Evolutionary conservation across 495 filamentous ascomycete species (phyloP), one percentile per base, ranked within the genome.

Genomic region (Tuber brumale): DNA sequence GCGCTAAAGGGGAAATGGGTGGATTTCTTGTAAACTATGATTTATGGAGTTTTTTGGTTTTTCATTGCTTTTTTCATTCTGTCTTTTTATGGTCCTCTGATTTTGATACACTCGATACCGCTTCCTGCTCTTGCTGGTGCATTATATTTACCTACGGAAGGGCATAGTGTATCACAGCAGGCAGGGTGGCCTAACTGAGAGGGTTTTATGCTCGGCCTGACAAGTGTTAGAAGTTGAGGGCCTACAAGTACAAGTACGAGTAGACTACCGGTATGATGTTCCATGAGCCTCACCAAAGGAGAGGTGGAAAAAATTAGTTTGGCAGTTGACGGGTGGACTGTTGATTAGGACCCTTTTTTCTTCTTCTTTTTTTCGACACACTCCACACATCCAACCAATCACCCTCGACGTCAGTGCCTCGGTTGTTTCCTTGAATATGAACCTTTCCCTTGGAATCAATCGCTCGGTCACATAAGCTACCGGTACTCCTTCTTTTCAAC

Each of bases 11-110:
- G 27, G 27, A 18, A 35, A 66, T 35, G 27, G 57, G 12, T 18
- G 31, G 19, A 35, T 66, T 66, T 66, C 1, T 31, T 66, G 57
- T 66, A 14, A 66, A 35, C 57, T 66, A 66, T 66, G 57, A 66
- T 66, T 31, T 66, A 66, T 66, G 57, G 57, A 66, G 57, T 66
- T 66, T 66, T 66, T 66, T 35, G 12, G n/a, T 66, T 66, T 66
- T 66, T 66, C 27, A 1, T 66, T 66, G 18, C 4, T 3, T 66
- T 23, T 48, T 8, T 66, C 7, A 10, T 61, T 61, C 27, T 10
- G 12, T 57, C 8, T 31, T 66, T 66, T 66, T 18, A 31, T 31
- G n/a, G 31, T 31, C 27, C 14, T 12, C 3, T 19, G 14, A 35
- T 18, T 66, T 31, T 14, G 27, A 27, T 66, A 18, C 9, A 12